These are phyloP conservation scores for Haberlea rhodopensis DNA, from an alignment of 257 asterid genomes.

Conservation along the genomic window DNA sequence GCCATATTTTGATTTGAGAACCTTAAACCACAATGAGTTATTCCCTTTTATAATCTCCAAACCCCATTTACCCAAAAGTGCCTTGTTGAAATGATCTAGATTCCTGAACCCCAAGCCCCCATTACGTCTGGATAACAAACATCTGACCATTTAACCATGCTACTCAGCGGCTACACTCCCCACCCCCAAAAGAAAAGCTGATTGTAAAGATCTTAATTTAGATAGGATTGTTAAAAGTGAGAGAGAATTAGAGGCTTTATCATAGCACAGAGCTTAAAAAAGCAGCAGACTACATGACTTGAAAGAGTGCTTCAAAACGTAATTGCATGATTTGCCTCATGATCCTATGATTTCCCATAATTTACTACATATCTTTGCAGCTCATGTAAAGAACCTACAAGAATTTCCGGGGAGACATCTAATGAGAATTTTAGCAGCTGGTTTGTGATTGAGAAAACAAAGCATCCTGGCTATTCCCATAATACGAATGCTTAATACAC, in stretches of 20 bases:
- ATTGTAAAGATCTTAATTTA: too few species aligned
- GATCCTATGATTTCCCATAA: slow-evolving; percentile 10
- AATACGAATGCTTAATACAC: neutral
- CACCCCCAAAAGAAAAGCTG: too few species aligned
- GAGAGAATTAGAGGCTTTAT: neutral
- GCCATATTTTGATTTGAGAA: too few species aligned
- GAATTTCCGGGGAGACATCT: neutral
- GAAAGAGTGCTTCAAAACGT: slow-evolving; percentile 11
- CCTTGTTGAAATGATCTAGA: too few species aligned
- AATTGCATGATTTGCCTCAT: neutral
- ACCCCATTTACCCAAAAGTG: too few species aligned
- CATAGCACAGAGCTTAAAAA: neutral
- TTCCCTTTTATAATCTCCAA: too few species aligned
- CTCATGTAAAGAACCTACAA: neutral
- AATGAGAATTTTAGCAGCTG: neutral
- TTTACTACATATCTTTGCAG: neutral
- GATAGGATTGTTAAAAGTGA: slow-evolving; percentile 16
- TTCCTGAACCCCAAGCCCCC: too few species aligned
- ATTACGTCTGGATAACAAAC: too few species aligned
- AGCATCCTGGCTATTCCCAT: neutral
- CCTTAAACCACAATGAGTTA: too few species aligned
- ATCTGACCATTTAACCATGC: too few species aligned
- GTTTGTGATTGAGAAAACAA: neutral
- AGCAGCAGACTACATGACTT: neutral
- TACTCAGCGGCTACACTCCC: too few species aligned